A percentile compares a stretch with the other conserved stretches of the same genome.
phyloP scores from a whole-genome alignment of 805 yeast species.

The Candida anglica region DNA sequence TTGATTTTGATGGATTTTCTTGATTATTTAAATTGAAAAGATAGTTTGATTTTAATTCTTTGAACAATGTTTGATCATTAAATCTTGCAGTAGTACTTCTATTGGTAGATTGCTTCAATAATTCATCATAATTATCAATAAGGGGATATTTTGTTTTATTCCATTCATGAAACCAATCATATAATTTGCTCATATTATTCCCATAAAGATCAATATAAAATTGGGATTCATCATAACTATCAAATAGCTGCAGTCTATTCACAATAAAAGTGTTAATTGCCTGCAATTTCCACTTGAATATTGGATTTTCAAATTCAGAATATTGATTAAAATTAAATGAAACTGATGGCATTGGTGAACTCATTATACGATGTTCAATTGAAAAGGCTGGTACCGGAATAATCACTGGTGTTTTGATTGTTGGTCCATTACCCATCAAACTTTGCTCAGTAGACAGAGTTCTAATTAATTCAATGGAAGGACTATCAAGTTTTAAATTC shows the following conservation, averaged over 20 bases:
- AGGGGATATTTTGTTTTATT: constrained; percentile 11
- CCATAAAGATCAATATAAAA: constrained; percentile 26
- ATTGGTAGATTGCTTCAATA: constrained; percentile 17
- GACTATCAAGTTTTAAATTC: constrained; percentile 25
- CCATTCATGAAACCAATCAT: constrained; percentile 25
- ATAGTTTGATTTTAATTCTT: constrained; percentile 15
- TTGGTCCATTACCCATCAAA: constrained; percentile 1
- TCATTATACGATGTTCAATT: constrained; percentile 23
- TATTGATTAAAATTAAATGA: background rate
- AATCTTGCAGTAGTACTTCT: constrained; percentile 11
- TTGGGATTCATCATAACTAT: constrained; percentile 7
- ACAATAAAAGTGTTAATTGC: constrained; percentile 24
- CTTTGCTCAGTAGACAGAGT: constrained; percentile 7
- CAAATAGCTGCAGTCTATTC: constrained; percentile 23
- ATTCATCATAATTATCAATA: constrained; percentile 5
- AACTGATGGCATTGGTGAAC: constrained; percentile 16
- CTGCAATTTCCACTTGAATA: constrained; percentile 29
- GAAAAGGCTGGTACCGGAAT: constrained; percentile 34
- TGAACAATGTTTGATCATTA: constrained; percentile 21
- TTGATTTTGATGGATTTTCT: constrained; percentile 3
- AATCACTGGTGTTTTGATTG: constrained; percentile 25
- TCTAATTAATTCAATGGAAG: constrained; percentile 33
- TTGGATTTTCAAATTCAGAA: constrained; percentile 9
- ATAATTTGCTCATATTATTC: constrained; percentile 17
- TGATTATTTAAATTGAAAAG: constrained; percentile 3